Evolutionary conservation across 768 basidiomycete species (phyloP), one percentile per base, ranked within the genome.

Genomic region (Russula sp.): DNA sequence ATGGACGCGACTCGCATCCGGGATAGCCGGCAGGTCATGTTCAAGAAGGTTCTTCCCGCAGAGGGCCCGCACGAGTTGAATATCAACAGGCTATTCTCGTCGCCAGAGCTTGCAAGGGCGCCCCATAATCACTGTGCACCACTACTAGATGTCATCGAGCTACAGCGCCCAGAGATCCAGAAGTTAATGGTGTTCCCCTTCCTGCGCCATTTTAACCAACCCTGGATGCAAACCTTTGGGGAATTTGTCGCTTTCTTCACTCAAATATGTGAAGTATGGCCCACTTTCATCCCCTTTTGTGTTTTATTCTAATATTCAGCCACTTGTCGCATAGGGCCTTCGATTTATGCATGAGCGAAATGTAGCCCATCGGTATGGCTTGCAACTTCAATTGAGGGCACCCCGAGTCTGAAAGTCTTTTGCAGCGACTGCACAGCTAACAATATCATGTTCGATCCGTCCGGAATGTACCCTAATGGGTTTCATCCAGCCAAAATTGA

Each of bases 121-220:
- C 69, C 71, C 0, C 54, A 67, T 4, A 75, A 73, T 52, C 73
- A 74, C 52, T 69, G 67, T 53, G 67, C 68, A 1, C 70, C 70
- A 2, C 37, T 72, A 7, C 50, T 63, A 37, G 73, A 72, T 2
- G 57, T 71, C 7, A 47, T 73, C 2, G 45, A 65, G 18, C 64
- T 65, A 32, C 64, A 32, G 31, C 7, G 42, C 58, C 22, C 20
- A 31, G 18, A 63, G 66, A 22, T 50, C 57, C 8, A 42, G 14
- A n/a, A 47, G 20, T 27, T 73, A 5, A 58, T 79, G 16, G 77
- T 77, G 6, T 72, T 75, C 66, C 77, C 78, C 1, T 59, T 73
- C 10, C 55, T 77, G 16, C 68, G 71, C 1, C 39, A 16, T 3
- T 72, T 60, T 59, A 51, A 73, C 39, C 62, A 73, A 14, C 77